Evolutionary conservation across 345 rosid species (phyloP), one percentile per base, ranked within the genome.

Genomic region (Eutrema heterophyllum): DNA sequence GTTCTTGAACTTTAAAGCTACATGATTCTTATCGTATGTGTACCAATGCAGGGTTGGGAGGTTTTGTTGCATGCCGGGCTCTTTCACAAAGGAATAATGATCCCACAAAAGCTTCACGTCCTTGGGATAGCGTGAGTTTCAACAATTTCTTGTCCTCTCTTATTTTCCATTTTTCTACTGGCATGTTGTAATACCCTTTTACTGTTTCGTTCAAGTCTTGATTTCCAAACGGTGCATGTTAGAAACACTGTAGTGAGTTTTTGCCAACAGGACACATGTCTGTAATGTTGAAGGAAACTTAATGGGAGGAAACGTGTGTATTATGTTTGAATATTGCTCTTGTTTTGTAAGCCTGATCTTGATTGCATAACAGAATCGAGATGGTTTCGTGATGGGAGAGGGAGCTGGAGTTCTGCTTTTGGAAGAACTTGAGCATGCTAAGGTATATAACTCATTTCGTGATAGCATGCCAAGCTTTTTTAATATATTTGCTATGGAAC

Each of bases 381-480:
- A 94, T 88, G 98, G 98, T 78, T 91, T 94, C 57, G 98, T 94
- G 39, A 89, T 94, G 91, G 98, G 98, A 15, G 97, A 94, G 80
- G 98, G 98, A 85, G 90, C 97, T 41, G 97, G 98, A 46, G 98
- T 94, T 81, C 80, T 94, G 78, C 93, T 94, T 75, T 76, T 94
- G 81, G 98, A 91, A 81, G 97, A 91, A 77, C 76, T 91, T 66
- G 98, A 94, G 81, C 98, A 94, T 87, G 97, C 97, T 48, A 88
- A 91, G 98, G 98, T 93, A 86, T 53, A 12, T 61, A 59, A 33
- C 70, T 51, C 41, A 53, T 61, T 21, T 21, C 32, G 32, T 29
- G 32, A 29, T 29, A 29, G 32, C 4, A 29, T 29, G 2, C 9
- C 41, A 69, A 59, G 13, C 70, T 9, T 4, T 71, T 9, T 71